A percentile compares a stretch with the other conserved stretches of the same genome.
Conservation (phyloP, 2,329 filamentous ascomycete species). For the Chaetomium globosum region DNA sequence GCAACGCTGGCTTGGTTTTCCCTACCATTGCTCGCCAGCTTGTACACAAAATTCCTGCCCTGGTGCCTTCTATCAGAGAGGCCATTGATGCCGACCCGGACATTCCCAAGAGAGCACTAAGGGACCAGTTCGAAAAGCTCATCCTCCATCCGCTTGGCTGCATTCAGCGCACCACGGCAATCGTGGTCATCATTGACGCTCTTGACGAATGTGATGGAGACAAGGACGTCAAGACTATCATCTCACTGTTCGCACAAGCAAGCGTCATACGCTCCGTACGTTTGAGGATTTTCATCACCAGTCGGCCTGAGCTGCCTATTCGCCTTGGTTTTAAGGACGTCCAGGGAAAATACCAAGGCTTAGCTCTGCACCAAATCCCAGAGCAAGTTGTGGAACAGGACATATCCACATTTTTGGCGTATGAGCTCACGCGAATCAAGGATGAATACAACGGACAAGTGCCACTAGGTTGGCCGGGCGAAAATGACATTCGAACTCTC, state of each 20-base stretch:
- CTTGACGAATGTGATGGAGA: constrained; percentile 37
- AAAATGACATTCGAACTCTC: too few species aligned
- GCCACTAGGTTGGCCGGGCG: constrained; percentile 29
- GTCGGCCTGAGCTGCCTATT: constrained; percentile 47
- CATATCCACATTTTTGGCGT: constrained; percentile 42
- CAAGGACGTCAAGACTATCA: constrained; percentile 39
- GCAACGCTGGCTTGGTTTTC: constrained; percentile 40
- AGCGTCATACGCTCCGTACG: constrained; percentile 26
- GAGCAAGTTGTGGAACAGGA: constrained; percentile 42
- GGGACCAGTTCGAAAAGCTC: too few species aligned
- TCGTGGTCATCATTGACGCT: too few species aligned
- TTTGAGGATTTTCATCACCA: constrained; percentile 47
- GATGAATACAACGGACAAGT: constrained; percentile 36
- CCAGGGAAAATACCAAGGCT: too few species aligned
- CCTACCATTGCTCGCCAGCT: constrained; percentile 47
- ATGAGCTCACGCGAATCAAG: constrained; percentile 41
- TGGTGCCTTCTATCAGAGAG: constrained; percentile 34
- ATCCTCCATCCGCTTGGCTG: too few species aligned
- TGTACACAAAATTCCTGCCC: too few species aligned
- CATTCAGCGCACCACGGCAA: too few species aligned
- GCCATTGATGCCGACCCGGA: constrained; percentile 42
- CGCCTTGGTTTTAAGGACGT: constrained; percentile 44
- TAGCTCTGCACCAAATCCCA: constrained; percentile 8
- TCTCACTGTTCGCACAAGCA: constrained; percentile 37
- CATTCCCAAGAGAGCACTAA: too few species aligned